These are phyloP conservation scores for Isatis tinctoria DNA, from an alignment of 345 rosid species.

Conservation along the genomic window DNA sequence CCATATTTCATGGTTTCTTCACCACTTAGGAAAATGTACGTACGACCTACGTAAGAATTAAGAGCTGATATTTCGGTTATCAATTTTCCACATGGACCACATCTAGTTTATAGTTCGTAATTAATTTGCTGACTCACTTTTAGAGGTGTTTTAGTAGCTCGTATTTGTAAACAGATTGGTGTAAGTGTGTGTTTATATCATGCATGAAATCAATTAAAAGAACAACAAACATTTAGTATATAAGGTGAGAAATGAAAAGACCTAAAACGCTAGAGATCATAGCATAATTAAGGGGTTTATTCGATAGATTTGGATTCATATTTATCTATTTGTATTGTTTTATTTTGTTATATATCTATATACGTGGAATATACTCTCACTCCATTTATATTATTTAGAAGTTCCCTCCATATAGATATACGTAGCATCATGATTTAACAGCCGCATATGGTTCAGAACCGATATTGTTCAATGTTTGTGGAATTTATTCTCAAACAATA, in stretches of 20 bases:
- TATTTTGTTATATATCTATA: not conserved
- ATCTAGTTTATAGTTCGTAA: not conserved
- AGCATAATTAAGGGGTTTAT: slow-evolving; percentile 26
- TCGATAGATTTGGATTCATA: slow-evolving; percentile 31
- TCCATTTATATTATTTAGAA: not conserved
- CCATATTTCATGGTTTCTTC: not conserved
- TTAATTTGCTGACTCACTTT: not conserved
- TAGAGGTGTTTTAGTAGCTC: not conserved
- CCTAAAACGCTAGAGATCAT: slow-evolving; percentile 17
- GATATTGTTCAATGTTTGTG: slow-evolving; percentile 22
- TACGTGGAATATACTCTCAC: slow-evolving; percentile 25
- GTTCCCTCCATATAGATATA: slow-evolving; percentile 5
- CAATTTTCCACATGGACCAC: too few species aligned
- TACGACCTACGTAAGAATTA: not conserved
- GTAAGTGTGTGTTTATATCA: not conserved
- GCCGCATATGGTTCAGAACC: slow-evolving; percentile 16
- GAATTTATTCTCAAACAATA: slow-evolving; percentile 26
- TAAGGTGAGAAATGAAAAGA: slow-evolving; percentile 9
- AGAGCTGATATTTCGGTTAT: not conserved
- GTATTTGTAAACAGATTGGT: not conserved
- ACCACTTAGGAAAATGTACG: not conserved
- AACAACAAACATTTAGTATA: not conserved
- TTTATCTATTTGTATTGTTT: slow-evolving; percentile 21
- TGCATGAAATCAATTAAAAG: not conserved
- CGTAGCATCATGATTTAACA: slow-evolving; percentile 27